Evolutionary conservation across 2,329 filamentous ascomycete species (phyloP).

Genomic region (Fusarium abutilonis): DNA sequence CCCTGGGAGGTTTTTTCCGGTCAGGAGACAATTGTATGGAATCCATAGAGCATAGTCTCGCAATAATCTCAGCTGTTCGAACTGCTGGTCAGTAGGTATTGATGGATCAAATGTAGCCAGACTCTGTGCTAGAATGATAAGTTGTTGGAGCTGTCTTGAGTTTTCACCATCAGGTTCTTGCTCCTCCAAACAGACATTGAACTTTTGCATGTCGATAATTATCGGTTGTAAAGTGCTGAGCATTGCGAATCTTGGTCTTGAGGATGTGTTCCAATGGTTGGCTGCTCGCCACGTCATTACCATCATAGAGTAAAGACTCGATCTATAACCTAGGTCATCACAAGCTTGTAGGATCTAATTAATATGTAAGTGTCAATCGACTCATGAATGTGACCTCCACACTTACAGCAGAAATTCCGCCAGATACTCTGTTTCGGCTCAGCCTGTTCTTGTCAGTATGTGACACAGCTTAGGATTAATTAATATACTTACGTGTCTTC

Average conservation of each 20-base stretch:
- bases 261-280: neutral
- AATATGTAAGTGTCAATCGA: neutral
- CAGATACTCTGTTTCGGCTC: constrained; percentile 20
- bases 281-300: constrained; percentile 17
- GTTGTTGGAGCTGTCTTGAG: constrained; percentile 7
- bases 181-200: constrained; percentile 3
- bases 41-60: constrained; percentile 27
- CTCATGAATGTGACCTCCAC: fast-evolving
- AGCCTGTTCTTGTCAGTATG: constrained; percentile 9
- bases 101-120: constrained; percentile 12
- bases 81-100: constrained; percentile 8
- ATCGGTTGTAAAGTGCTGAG: constrained; percentile 1
- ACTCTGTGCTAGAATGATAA: constrained; percentile 18
- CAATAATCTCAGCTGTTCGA: constrained; percentile 6
- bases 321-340: constrained; percentile 10
- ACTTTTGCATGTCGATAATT: constrained; percentile 24
- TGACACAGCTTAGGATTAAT: too few species aligned
- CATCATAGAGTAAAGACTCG: constrained; percentile 15
- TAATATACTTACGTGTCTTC: constrained; percentile 21
- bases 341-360: constrained; percentile 21
- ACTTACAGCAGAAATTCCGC: constrained; percentile 23
- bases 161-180: constrained; percentile 11
- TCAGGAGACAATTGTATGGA: constrained; percentile 15
- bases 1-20: constrained; percentile 17
- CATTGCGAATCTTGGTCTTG: neutral